Base-by-base conservation (phyloP, 2,329 filamentous ascomycete species). In the Aspergillus tanneri region DNA sequence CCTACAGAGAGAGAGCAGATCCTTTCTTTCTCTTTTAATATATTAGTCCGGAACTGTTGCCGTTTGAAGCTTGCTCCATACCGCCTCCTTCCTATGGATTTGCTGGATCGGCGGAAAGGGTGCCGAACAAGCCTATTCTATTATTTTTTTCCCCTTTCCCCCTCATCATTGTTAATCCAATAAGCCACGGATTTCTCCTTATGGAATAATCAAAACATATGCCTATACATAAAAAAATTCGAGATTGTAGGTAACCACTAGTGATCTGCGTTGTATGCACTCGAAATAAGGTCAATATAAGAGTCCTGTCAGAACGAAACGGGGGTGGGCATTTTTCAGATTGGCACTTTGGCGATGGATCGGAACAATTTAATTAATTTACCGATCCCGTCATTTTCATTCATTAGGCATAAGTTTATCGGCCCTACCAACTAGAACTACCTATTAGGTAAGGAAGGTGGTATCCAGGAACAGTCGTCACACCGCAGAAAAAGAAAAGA, bases 11-110 rank as follows among this genome's bases (percentile, higher is more conserved):
- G 43, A 24, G 43, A 21, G 28, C 48, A n/a, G 43, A 47, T 50
- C 27, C 52, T 52, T 54, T 50, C 47, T 7, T 50, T 28, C 52
- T 52, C 43, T 47, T 54, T 50, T 47, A 8, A 54, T 51, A 43
- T 25, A 54, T 32, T 41, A 27, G 27, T 34, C 54, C 49, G 54
- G 46, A 46, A 45, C 24, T 37, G 35, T 27, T 48, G 43, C 38
- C 41, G 18, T 27, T 36, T 18, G 37, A 48, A 37, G 42, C 30
- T 47, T 46, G 34, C 23, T 44, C 30, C 7, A 34, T 34, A 10
- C 16, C 14, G 9, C 19, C 30, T 32, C 28, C 28, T 32, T 14
- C 28, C 28, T 12, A 32, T 32, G n/a, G 28, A 32, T 32, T 32
- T 32, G 28, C 28, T 32, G 12, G 30, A 34, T 34, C 30, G 16